Evolutionary conservation across 2,329 filamentous ascomycete species (phyloP).

Genomic region (Pestalotiopsis sp.): DNA sequence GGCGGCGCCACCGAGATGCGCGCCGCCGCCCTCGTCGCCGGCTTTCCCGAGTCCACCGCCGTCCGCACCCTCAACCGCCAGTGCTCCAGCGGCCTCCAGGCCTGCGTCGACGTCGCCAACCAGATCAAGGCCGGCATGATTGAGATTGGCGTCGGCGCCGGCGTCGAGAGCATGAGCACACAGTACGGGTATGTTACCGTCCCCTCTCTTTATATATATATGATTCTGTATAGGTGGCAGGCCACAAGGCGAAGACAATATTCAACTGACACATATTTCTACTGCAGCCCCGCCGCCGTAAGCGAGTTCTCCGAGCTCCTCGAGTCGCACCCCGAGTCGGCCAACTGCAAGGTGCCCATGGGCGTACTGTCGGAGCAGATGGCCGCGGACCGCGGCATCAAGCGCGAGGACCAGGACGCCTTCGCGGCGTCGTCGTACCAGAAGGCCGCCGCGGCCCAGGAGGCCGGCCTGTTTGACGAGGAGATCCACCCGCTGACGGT

Average conservation of each 20-base stretch:
- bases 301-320: constrained; percentile 91
- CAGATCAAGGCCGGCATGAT: constrained; percentile 92
- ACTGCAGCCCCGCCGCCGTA: constrained; percentile 73
- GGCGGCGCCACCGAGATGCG: constrained; percentile 97
- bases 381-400: constrained; percentile 81
- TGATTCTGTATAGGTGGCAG: no score
- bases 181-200: constrained; percentile 75
- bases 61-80: constrained; percentile 90
- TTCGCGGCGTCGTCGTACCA: constrained; percentile 94
- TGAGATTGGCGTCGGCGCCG: constrained; percentile 89
- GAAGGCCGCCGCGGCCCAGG: constrained; percentile 84
- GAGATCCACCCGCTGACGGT: constrained; percentile 89
- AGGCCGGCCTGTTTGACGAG: constrained; percentile 86
- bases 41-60: constrained; percentile 84
- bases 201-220: neutral
- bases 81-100: constrained; percentile 91
- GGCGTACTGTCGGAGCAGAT: constrained; percentile 91
- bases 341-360: constrained; percentile 98
- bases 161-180: constrained; percentile 93
- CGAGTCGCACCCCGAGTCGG: constrained; percentile 77
- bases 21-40: constrained; percentile 85
- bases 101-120: constrained; percentile 92
- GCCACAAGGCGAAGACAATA: neutral
- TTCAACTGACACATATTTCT: no score
- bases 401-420: constrained; percentile 77